Evolutionary conservation across 805 yeast genomes (phyloP).

Genomic region (Myxozyma vanderwaltii): DNA sequence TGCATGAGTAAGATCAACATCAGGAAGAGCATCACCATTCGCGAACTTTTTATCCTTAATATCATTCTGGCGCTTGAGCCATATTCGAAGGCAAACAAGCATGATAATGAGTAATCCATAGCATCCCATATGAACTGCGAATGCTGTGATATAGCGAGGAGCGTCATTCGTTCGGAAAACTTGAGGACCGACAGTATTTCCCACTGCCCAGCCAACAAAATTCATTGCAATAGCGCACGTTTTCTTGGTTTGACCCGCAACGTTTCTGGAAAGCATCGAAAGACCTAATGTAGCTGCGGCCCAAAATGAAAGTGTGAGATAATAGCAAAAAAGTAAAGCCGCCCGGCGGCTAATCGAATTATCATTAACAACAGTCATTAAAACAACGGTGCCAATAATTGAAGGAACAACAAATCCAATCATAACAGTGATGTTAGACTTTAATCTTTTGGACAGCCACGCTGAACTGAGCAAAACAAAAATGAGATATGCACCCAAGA

Average conservation of each 20-base stretch:
- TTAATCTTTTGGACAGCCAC: constrained; percentile 34
- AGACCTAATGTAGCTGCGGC: constrained; percentile 28
- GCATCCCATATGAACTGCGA: constrained; percentile 24
- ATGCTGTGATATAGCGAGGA: constrained; percentile 50
- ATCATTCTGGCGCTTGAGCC: constrained; percentile 17
- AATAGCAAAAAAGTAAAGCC: constrained; percentile 41
- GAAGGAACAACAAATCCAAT: constrained; percentile 41
- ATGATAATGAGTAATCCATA: constrained; percentile 15
- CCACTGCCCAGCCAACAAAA: constrained; percentile 44
- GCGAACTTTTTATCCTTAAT: constrained; percentile 2
- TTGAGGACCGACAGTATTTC: constrained; percentile 69
- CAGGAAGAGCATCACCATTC: constrained; percentile 9
- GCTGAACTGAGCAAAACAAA: constrained; percentile 38
- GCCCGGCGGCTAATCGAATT: constrained; percentile 37
- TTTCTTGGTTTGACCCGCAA: constrained; percentile 42
- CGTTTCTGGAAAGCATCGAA: constrained; percentile 33
- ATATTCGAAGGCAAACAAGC: constrained; percentile 11
- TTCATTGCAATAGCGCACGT: constrained; percentile 20
- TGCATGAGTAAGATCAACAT: constrained; percentile 18
- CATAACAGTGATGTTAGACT: constrained; percentile 37
- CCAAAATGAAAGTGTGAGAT: constrained; percentile 39
- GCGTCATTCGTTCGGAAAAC: constrained; percentile 56
- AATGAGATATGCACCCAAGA: constrained; percentile 42
- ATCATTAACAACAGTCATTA: constrained; percentile 38
- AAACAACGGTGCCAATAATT: constrained; percentile 41